Percentiles rank a stretch among this genome's conserved stretches.
phyloP scores from a whole-genome alignment of 768 basidiomycete species.

The Cubamyces sp. region DNA sequence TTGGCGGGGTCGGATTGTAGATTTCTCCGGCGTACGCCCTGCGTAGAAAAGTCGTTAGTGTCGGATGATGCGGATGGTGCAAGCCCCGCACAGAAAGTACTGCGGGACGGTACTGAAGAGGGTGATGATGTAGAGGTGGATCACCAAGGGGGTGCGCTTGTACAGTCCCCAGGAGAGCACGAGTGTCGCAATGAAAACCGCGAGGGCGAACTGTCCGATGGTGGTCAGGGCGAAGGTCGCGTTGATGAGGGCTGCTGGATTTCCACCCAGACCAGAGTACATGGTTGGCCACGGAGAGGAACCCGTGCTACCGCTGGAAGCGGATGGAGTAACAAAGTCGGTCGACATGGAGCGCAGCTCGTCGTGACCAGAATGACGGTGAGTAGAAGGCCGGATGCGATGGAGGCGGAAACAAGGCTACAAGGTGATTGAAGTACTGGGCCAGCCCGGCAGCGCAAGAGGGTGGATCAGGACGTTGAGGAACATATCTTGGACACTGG shows the following conservation, averaged over 20 bases:
- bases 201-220: slow-evolving; percentile 24
- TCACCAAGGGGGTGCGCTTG: slow-evolving; percentile 17
- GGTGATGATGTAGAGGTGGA: slow-evolving; percentile 23
- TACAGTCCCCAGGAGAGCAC: slow-evolving; percentile 13
- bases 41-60: neutral
- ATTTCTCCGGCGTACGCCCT: slow-evolving; percentile 23
- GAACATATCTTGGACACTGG: no score
- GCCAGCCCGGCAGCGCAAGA: no score
- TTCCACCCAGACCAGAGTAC: slow-evolving; percentile 15
- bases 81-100: slow-evolving; percentile 20
- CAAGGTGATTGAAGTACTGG: no score
- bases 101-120: slow-evolving; percentile 19
- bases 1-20: slow-evolving; percentile 17
- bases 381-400: no score
- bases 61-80: neutral
- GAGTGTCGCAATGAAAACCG: slow-evolving; percentile 21
- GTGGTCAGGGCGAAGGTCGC: slow-evolving; percentile 23
- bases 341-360: no score
- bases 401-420: no score
- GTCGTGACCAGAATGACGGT: no score
- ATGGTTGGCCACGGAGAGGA: neutral
- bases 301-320: no score
- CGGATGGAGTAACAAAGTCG: no score
- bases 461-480: no score
- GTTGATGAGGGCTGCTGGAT: slow-evolving; percentile 21